Evolutionary conservation across 1,284 basidiomycete species (phyloP).

Genomic region (Rhodotorula glutinis): DNA sequence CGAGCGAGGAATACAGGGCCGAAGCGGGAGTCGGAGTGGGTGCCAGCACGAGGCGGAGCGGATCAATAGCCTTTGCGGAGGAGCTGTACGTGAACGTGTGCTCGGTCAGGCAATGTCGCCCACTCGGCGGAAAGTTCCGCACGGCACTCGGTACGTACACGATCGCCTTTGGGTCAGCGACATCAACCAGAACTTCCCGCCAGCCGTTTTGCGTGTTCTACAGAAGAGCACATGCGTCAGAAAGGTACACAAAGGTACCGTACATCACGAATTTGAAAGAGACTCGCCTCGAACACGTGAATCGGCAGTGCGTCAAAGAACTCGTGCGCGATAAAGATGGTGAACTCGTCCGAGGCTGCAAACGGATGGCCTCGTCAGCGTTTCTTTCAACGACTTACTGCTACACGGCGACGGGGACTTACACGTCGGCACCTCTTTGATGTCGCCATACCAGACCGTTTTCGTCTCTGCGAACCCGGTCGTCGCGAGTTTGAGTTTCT

Average conservation of each 20-base stretch:
- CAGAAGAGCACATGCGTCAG: not conserved
- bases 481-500: conserved; percentile 58
- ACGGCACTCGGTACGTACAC: conserved; percentile 18
- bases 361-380: too few species aligned
- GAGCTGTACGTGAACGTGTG: conserved; percentile 10
- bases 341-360: conserved; percentile 59
- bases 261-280: not conserved
- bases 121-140: too few species aligned
- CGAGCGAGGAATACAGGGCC: conserved; percentile 35
- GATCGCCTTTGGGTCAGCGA: conserved; percentile 41
- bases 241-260: too few species aligned
- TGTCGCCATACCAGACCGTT: conserved; percentile 69
- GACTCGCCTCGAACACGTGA: conserved; percentile 77
- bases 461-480: conserved; percentile 46
- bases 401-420: not conserved
- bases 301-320: conserved; percentile 97
- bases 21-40: conserved; percentile 39
- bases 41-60: conserved; percentile 41
- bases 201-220: conserved; percentile 77
- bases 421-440: conserved; percentile 61
- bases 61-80: conserved; percentile 6
- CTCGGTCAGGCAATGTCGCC: too few species aligned
- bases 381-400: not conserved
- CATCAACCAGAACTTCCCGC: conserved; percentile 78
- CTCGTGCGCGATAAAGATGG: conserved; percentile 89